These are phyloP conservation scores for Fomitopsis serialis DNA, from an alignment of 768 basidiomycete genomes.

Conservation along the genomic window DNA sequence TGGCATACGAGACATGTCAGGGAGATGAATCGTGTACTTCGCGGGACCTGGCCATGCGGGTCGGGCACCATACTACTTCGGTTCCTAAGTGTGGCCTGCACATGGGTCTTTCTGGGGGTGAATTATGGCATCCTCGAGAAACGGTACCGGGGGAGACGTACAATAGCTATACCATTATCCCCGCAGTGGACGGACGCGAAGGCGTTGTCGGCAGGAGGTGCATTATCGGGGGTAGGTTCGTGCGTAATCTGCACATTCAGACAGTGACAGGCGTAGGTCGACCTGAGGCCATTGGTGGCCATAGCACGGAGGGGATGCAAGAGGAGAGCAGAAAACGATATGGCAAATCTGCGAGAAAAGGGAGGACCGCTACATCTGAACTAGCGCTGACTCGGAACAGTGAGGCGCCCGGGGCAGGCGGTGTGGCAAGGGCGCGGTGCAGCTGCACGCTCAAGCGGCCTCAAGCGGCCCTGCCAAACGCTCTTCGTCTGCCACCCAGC, in stretches of 20 bases:
- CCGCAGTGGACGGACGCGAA: slow-evolving; percentile 57
- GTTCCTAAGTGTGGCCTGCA: slow-evolving; percentile 64
- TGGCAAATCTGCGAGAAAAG: not conserved
- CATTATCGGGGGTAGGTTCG: slow-evolving; percentile 18
- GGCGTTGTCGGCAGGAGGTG: slow-evolving; percentile 26
- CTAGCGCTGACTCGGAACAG: not conserved
- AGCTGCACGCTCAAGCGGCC: too few species aligned
- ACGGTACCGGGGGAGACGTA: slow-evolving; percentile 30
- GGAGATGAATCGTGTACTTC: slow-evolving; percentile 48
- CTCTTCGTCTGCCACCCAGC: not conserved
- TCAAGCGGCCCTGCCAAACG: not conserved
- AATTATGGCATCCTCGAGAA: not conserved
- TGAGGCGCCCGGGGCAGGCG: not conserved
- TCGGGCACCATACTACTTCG: slow-evolving; percentile 28
- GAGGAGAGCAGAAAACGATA: not conserved
- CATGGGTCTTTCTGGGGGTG: slow-evolving; percentile 45
- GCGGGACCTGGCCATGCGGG: slow-evolving; percentile 9
- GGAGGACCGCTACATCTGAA: not conserved
- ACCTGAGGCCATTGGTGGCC: slow-evolving; percentile 19
- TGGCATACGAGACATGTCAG: slow-evolving; percentile 69
- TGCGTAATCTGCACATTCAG: slow-evolving; percentile 61
- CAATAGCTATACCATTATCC: slow-evolving; percentile 62
- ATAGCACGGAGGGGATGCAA: slow-evolving; percentile 9
- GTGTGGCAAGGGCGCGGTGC: not conserved
- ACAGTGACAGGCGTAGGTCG: slow-evolving; percentile 57